These are phyloP conservation scores for Tolypocladium ophioglossoides DNA, from an alignment of 2,329 filamentous ascomycete species.

Conservation along the genomic window DNA sequence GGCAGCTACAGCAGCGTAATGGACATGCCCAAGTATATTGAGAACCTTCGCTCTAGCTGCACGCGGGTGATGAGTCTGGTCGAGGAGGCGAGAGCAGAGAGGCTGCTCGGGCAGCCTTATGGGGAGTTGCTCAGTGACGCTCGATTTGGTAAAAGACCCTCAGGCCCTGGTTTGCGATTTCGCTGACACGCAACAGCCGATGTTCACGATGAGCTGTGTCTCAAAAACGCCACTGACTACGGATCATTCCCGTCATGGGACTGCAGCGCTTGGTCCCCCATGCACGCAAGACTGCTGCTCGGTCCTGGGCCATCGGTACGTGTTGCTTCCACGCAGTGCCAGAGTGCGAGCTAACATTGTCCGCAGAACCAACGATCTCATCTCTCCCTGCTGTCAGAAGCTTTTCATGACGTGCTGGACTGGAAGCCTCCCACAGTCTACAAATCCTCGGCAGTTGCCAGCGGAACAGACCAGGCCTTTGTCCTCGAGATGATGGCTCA, in stretches of 20 bases:
- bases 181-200: conserved; percentile 23
- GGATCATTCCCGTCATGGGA: conserved; percentile 40
- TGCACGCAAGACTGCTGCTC: conserved; percentile 35
- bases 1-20: conserved; percentile 41
- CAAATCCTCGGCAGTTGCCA: conserved; percentile 31
- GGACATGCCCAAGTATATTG: conserved; percentile 33
- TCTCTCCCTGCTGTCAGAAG: conserved; percentile 36
- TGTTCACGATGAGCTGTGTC: conserved; percentile 24
- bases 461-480: conserved; percentile 32
- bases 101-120: conserved; percentile 29
- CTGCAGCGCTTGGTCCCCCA: conserved; percentile 22
- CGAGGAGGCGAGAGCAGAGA: conserved; percentile 36
- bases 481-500: conserved; percentile 29
- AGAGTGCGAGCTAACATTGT: background rate
- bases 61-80: conserved; percentile 41
- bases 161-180: accelerated
- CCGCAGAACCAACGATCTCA: conserved; percentile 37
- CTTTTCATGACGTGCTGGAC: conserved; percentile 37
- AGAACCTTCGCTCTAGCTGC: conserved; percentile 35
- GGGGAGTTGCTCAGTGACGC: conserved; percentile 31
- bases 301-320: conserved; percentile 42
- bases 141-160: conserved; percentile 31
- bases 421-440: conserved; percentile 39
- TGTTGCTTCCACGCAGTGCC: background rate
- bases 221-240: conserved; percentile 39